Conservation (phyloP, 257 asterid genomes). For the Nicotiana tomentosiformis region DNA sequence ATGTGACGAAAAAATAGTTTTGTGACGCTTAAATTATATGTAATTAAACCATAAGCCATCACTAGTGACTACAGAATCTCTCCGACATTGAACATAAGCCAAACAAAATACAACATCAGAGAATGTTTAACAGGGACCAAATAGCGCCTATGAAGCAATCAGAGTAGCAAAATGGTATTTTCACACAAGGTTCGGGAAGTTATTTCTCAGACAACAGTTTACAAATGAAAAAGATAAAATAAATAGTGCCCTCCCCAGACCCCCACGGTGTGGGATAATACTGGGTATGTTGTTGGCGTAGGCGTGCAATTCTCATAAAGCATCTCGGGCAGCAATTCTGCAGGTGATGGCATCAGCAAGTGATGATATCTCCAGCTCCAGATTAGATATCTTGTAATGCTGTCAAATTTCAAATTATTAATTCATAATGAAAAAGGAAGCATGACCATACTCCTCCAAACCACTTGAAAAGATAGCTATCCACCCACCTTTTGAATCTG, state of each 20-base stretch:
- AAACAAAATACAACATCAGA: not conserved
- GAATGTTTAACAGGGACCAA: not conserved
- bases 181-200: not conserved
- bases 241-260: not conserved
- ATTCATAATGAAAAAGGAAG: constrained; percentile 6
- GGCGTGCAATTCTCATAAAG: constrained; percentile 36
- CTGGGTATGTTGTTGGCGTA: no score
- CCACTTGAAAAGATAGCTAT: not conserved
- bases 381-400: constrained; percentile 75
- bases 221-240: not conserved
- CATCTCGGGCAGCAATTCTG: constrained; percentile 87
- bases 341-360: constrained; percentile 71
- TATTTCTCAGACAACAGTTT: not conserved
- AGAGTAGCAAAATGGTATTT: not conserved
- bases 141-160: not conserved
- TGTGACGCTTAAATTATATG: no score
- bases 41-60: not conserved
- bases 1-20: no score
- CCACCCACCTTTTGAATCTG: constrained; percentile 69
- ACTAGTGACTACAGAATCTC: not conserved
- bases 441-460: not conserved
- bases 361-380: constrained; percentile 73
- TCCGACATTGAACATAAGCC: not conserved
- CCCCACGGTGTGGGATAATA: no score
- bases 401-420: constrained; percentile 15